phyloP scores from a whole-genome alignment of 1,139 yeast species.

The Ogataea hybrid region DNA sequence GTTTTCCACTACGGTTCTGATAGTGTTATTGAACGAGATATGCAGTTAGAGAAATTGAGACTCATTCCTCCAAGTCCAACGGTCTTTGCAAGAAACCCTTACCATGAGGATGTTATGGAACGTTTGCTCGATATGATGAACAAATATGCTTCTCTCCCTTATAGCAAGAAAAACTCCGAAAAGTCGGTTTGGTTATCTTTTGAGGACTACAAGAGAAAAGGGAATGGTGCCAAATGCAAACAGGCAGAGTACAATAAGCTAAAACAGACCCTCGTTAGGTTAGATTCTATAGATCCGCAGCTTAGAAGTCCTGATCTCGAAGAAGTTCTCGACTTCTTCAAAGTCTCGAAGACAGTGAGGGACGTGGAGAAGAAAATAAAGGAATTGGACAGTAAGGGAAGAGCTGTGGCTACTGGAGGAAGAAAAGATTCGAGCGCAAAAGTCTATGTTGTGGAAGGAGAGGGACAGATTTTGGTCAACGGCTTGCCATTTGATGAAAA shows the following conservation, averaged over 20 bases:
- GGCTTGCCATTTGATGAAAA: constrained; percentile 61
- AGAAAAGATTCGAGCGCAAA: constrained; percentile 81
- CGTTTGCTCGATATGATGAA: constrained; percentile 58
- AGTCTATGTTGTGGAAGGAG: constrained; percentile 71
- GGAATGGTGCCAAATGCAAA: constrained; percentile 70
- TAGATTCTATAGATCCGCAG: constrained; percentile 78
- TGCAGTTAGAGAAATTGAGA: constrained; percentile 59
- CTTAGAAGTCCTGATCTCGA: constrained; percentile 72
- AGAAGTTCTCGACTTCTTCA: constrained; percentile 49
- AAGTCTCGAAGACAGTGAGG: constrained; percentile 27
- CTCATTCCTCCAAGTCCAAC: constrained; percentile 68
- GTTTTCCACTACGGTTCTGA: constrained; percentile 19
- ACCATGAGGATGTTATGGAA: constrained; percentile 70
- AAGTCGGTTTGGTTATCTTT: constrained; percentile 54
- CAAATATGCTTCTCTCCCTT: constrained; percentile 60
- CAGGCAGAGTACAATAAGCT: constrained; percentile 72
- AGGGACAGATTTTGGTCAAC: constrained; percentile 75
- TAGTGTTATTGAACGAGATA: constrained; percentile 23
- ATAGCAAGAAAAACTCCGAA: constrained; percentile 36
- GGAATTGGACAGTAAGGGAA: constrained; percentile 71
- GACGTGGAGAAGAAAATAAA: constrained; percentile 34
- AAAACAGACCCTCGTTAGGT: constrained; percentile 56
- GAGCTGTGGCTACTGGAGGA: constrained; percentile 77
- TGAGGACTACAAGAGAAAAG: constrained; percentile 64
- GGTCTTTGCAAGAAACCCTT: constrained; percentile 72